phyloP scores from a whole-genome alignment of 805 yeast genomes.

The Lachancea sp. region DNA sequence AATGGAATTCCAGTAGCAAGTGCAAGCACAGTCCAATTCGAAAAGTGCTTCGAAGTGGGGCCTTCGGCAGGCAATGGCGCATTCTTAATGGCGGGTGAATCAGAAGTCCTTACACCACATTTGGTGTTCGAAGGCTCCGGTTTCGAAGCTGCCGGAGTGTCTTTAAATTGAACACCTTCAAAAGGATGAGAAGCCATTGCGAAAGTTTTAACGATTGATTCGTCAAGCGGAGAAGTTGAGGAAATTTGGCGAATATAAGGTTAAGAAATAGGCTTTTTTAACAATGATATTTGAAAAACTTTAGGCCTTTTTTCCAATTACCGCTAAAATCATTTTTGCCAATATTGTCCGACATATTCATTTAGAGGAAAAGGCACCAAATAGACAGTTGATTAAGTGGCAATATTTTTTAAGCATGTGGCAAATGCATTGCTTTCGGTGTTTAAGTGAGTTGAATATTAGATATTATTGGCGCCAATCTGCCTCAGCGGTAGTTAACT shows the following conservation, averaged over 20 bases:
- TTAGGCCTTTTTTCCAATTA: neutral
- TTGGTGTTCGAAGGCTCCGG: conserved; percentile 38
- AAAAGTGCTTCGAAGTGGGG: conserved; percentile 72
- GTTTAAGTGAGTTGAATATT: too few species aligned
- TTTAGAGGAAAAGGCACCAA: too few species aligned
- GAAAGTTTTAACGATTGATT: neutral
- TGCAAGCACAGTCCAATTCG: conserved; percentile 48
- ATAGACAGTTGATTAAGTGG: too few species aligned
- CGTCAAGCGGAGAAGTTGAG: too few species aligned
- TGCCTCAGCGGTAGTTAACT: too few species aligned
- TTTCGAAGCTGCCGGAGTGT: conserved; percentile 51
- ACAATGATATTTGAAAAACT: neutral
- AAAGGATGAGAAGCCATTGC: conserved; percentile 14
- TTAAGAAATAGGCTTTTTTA: neutral
- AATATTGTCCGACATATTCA: too few species aligned
- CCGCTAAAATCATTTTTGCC: too few species aligned
- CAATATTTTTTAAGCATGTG: too few species aligned
- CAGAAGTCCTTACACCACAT: conserved; percentile 40
- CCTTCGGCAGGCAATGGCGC: conserved; percentile 92
- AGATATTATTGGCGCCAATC: too few species aligned
- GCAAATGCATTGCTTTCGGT: too few species aligned
- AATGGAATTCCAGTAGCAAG: conserved; percentile 54
- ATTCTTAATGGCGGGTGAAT: conserved; percentile 69
- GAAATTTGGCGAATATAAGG: too few species aligned
- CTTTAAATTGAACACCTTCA: conserved; percentile 43